phyloP scores from a whole-genome alignment of 164 flowering plant genomes.

The Cinnamomum micranthum region DNA sequence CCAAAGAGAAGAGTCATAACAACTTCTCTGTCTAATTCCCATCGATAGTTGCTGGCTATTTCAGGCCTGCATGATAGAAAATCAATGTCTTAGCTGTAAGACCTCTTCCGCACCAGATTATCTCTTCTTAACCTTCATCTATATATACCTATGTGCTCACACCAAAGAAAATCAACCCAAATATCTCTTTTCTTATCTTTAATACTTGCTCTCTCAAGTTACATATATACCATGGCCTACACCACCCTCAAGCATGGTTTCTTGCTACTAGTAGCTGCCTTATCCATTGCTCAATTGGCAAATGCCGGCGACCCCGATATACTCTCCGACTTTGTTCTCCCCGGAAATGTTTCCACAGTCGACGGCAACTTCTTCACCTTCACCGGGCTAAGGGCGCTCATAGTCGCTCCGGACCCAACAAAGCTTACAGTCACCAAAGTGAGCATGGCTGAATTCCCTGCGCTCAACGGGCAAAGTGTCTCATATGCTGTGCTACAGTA shows the following conservation, averaged over 20 bases:
- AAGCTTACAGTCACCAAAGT: slow-evolving; percentile 23
- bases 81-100: no score
- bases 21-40: no score
- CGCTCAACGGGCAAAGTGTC: slow-evolving; percentile 20
- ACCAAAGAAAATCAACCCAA: no score
- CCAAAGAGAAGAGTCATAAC: no score
- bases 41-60: no score
- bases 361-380: slow-evolving; percentile 6
- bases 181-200: no score
- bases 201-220: background rate
- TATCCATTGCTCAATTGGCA: background rate
- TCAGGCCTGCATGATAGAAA: no score
- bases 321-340: background rate
- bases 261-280: background rate
- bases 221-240: background rate
- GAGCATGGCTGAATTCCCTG: slow-evolving; percentile 12
- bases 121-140: no score
- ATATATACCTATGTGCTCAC: no score
- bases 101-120: no score
- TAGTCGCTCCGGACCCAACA: background rate
- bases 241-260: background rate
- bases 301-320: background rate
- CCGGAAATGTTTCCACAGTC: background rate
- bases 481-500: slow-evolving; percentile 13
- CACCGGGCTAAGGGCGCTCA: background rate